phyloP scores from a whole-genome alignment of 257 asterid genomes.

The Solanum sejunctum region DNA sequence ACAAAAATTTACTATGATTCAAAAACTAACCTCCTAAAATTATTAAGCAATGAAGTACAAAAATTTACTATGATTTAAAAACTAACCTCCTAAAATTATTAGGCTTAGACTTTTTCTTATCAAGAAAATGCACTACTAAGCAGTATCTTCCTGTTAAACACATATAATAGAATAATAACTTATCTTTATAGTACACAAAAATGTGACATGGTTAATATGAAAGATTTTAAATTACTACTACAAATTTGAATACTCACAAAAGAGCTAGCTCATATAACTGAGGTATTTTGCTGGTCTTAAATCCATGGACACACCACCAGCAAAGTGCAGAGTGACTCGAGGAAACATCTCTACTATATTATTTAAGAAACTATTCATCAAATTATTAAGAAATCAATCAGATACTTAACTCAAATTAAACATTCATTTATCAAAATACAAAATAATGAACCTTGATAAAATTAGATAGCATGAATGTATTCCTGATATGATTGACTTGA shows the following conservation, averaged over 20 bases:
- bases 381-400: neutral
- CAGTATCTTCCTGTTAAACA: slow-evolving; percentile 44
- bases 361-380: slow-evolving; percentile 12
- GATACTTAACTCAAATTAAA: neutral
- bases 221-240: neutral
- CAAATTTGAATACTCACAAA: slow-evolving; percentile 31
- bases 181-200: neutral
- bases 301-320: slow-evolving; percentile 52
- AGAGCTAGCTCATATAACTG: slow-evolving; percentile 23
- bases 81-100: slow-evolving; percentile 80
- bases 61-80: neutral
- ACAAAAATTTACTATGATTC: too few relatives aligned
- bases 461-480: slow-evolving; percentile 54
- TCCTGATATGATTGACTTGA: slow-evolving; percentile 24
- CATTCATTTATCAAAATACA: neutral
- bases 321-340: slow-evolving; percentile 47
- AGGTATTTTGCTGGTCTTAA: slow-evolving; percentile 64
- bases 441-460: slow-evolving; percentile 28
- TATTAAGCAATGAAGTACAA: neutral
- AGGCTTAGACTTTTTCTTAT: slow-evolving; percentile 30
- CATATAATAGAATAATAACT: neutral
- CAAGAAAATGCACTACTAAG: slow-evolving; percentile 80
- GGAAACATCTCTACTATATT: slow-evolving; percentile 59
- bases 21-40: too few relatives aligned
- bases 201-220: neutral